These are phyloP conservation scores for Chamaecyparis obtusa DNA, from an alignment of 75 land plant species.

Conservation along the genomic window DNA sequence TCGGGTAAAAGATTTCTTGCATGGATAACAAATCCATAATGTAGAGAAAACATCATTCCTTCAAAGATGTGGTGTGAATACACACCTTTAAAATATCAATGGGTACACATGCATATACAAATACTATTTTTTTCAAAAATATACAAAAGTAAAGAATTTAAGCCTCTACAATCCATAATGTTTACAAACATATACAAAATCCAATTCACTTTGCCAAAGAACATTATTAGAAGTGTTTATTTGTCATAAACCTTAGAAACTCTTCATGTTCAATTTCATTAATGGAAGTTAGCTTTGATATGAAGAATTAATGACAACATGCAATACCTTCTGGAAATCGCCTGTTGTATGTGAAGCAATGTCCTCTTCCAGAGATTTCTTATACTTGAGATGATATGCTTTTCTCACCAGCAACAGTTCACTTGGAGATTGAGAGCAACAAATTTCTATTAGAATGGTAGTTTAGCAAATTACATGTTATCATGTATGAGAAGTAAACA, in stretches of 20 bases:
- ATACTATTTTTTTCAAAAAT: not conserved
- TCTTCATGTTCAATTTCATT: too few relatives aligned
- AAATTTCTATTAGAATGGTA: slow-evolving; percentile 42
- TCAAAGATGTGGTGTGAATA: too few relatives aligned
- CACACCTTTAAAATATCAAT: too few relatives aligned
- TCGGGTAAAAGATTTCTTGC: too few relatives aligned
- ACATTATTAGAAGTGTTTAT: not conserved
- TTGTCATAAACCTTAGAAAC: too few relatives aligned
- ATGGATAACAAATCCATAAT: too few relatives aligned
- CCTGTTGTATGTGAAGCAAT: slow-evolving; percentile 51
- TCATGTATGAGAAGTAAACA: not conserved
- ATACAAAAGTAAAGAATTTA: too few relatives aligned
- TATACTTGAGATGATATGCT: slow-evolving; percentile 48
- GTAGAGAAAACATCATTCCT: too few relatives aligned
- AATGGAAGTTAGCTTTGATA: not conserved
- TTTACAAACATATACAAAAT: not conserved
- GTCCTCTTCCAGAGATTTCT: slow-evolving; percentile 62
- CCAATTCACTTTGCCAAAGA: not conserved
- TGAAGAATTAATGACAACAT: not conserved
- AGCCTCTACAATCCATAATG: too few relatives aligned
- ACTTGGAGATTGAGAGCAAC: slow-evolving; percentile 38
- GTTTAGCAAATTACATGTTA: not conserved
- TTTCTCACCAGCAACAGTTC: slow-evolving; percentile 43
- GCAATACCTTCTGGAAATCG: slow-evolving; percentile 47
- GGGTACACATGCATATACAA: not conserved